Evolutionary conservation across 202 grass and related monocot species (phyloP).

Genomic region (Miscanthus sacchariflorus): DNA sequence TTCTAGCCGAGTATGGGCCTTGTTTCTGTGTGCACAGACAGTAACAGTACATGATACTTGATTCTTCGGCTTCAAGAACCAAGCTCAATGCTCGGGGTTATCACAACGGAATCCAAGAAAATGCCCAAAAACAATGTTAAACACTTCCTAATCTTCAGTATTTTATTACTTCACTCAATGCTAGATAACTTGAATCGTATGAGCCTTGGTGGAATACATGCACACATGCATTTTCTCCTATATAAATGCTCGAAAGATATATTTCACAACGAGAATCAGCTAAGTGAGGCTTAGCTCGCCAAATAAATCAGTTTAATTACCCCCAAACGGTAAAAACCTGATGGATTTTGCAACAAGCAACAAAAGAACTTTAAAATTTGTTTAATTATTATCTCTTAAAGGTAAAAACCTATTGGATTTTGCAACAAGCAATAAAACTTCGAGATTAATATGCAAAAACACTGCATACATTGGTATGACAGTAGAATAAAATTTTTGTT

Average conservation of each 20-base stretch:
- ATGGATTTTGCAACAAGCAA: too few species aligned
- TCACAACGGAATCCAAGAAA: neutral
- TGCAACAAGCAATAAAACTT: neutral
- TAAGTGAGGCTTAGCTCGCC: neutral
- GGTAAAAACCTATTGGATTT: neutral
- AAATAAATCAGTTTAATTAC: neutral
- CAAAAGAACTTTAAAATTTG: too few species aligned
- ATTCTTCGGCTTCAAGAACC: neutral
- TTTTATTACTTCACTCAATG: too few species aligned
- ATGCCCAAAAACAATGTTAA: neutral
- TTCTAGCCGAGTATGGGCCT: neutral
- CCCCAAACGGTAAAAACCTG: neutral
- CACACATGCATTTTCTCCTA: too few species aligned
- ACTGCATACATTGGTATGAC: neutral
- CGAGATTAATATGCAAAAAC: neutral
- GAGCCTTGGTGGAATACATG: too few species aligned
- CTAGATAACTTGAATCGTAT: too few species aligned
- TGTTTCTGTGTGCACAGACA: neutral
- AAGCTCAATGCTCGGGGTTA: neutral
- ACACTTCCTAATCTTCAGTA: neutral
- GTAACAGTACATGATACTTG: too few species aligned
- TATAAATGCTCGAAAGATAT: too few species aligned
- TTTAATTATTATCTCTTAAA: too few species aligned
- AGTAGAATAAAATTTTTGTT: too few species aligned
- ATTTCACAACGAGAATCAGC: too few species aligned